phyloP scores from a whole-genome alignment of 2,329 filamentous ascomycete genomes.

The Beauveria pseudobassiana region DNA sequence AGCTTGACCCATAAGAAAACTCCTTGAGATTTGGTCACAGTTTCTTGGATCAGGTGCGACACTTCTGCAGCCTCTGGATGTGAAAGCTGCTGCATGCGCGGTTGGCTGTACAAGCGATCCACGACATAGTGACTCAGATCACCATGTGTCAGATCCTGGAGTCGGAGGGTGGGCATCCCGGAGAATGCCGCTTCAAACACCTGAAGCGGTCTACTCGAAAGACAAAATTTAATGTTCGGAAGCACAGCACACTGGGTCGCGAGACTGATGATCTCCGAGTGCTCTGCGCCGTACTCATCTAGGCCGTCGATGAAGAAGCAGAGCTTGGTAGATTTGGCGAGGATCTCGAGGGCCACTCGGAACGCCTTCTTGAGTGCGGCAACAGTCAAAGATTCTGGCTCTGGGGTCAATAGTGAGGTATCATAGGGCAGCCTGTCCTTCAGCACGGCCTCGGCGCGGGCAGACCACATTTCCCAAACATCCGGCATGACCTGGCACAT shows the following conservation, averaged over 20 bases:
- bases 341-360: neutral
- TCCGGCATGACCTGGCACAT: conserved; percentile 15
- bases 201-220: conserved; percentile 19
- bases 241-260: neutral
- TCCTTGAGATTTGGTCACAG: conserved; percentile 10
- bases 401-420: neutral
- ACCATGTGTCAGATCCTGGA: neutral
- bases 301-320: conserved; percentile 16
- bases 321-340: neutral
- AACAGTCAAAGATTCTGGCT: neutral
- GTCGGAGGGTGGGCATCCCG: neutral
- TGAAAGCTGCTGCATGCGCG: neutral
- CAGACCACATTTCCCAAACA: neutral
- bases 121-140: conserved; percentile 1
- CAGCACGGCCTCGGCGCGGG: neutral
- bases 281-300: conserved; percentile 14
- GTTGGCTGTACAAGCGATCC: neutral
- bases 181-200: conserved; percentile 15
- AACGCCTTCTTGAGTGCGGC: neutral
- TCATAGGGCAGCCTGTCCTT: neutral
- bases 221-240: conserved; percentile 18
- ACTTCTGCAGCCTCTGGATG: neutral
- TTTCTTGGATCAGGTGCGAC: neutral
- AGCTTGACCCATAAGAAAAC: conserved; percentile 19
- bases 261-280: conserved; percentile 1